A percentile compares a stretch with the other conserved stretches of the same genome.
phyloP scores from a whole-genome alignment of 495 filamentous ascomycete genomes.

The Aspergillus wentii region DNA sequence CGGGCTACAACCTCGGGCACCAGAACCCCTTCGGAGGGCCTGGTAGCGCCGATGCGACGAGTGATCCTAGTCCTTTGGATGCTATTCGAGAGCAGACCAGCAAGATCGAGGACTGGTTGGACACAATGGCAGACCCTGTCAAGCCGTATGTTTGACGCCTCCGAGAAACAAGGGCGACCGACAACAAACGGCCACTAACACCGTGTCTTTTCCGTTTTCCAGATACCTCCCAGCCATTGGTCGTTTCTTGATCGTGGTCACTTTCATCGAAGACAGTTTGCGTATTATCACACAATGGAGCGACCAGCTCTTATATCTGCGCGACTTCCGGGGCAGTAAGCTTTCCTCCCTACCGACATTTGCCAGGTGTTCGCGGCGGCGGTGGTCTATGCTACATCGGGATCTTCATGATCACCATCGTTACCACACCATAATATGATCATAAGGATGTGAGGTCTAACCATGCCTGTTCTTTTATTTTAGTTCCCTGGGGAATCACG shows the following conservation, averaged over 20 bases:
- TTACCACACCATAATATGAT: neutral
- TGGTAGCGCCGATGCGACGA: slow-evolving; percentile 54
- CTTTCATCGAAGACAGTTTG: slow-evolving; percentile 94
- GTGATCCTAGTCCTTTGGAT: slow-evolving; percentile 84
- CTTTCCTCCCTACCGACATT: slow-evolving; percentile 9
- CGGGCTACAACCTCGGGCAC: slow-evolving; percentile 87
- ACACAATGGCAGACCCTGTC: slow-evolving; percentile 82
- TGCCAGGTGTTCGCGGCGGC: slow-evolving; percentile 1
- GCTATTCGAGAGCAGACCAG: slow-evolving; percentile 89
- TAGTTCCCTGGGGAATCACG: slow-evolving; percentile 86
- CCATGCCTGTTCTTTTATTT: slow-evolving; percentile 2
- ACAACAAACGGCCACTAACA: slow-evolving; percentile 35
- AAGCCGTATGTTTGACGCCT: slow-evolving; percentile 98
- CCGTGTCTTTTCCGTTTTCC: slow-evolving; percentile 23
- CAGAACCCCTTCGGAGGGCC: slow-evolving; percentile 68
- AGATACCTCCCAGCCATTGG: slow-evolving; percentile 95
- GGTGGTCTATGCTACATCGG: slow-evolving; percentile 3
- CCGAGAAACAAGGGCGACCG: no score
- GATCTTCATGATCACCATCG: no score
- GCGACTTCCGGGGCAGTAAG: slow-evolving; percentile 90
- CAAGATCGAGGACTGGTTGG: slow-evolving; percentile 95
- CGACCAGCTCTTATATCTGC: slow-evolving; percentile 90
- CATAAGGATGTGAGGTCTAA: slow-evolving; percentile 11
- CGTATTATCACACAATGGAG: slow-evolving; percentile 97
- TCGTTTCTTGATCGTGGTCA: slow-evolving; percentile 95